Conservation (phyloP, 2,329 filamentous ascomycete genomes). For the Monilinia fructigena region DNA sequence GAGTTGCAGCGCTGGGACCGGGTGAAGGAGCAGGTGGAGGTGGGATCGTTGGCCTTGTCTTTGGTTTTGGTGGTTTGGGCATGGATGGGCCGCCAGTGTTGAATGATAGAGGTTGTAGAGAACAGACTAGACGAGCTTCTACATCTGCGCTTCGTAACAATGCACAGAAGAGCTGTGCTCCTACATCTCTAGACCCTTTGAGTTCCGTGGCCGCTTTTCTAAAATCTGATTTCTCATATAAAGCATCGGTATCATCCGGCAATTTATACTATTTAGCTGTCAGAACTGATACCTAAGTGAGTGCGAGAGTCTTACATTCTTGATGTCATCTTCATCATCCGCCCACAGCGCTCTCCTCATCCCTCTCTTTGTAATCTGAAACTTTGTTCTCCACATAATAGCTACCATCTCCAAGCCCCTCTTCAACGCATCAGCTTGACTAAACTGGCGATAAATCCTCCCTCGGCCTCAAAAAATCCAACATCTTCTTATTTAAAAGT, state of each 20-base stretch:
- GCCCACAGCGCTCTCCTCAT: conserved; percentile 73
- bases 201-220: conserved; percentile 62
- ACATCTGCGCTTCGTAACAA: conserved; percentile 80
- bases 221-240: conserved; percentile 72
- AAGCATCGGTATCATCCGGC: conserved; percentile 54
- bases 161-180: conserved; percentile 87
- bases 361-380: conserved; percentile 68
- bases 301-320: conserved; percentile 48
- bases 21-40: conserved; percentile 34
- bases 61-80: conserved; percentile 31
- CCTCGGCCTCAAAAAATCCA: conserved; percentile 67
- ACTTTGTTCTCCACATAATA: conserved; percentile 67
- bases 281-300: not conserved
- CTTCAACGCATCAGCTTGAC: conserved; percentile 72
- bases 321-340: conserved; percentile 60
- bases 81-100: conserved; percentile 45
- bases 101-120: conserved; percentile 70
- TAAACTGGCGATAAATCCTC: conserved; percentile 70
- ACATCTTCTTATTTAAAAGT: conserved; percentile 64
- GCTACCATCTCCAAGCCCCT: conserved; percentile 71
- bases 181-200: conserved; percentile 82
- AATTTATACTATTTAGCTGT: conserved; percentile 35
- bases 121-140: conserved; percentile 81
- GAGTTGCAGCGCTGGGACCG: conserved; percentile 22
- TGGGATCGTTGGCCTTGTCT: conserved; percentile 28